Percentiles rank a stretch among this genome's conserved stretches.
These are phyloP conservation scores for Lactarius akahatsu DNA, from an alignment of 768 basidiomycete genomes.

Conservation along the genomic window DNA sequence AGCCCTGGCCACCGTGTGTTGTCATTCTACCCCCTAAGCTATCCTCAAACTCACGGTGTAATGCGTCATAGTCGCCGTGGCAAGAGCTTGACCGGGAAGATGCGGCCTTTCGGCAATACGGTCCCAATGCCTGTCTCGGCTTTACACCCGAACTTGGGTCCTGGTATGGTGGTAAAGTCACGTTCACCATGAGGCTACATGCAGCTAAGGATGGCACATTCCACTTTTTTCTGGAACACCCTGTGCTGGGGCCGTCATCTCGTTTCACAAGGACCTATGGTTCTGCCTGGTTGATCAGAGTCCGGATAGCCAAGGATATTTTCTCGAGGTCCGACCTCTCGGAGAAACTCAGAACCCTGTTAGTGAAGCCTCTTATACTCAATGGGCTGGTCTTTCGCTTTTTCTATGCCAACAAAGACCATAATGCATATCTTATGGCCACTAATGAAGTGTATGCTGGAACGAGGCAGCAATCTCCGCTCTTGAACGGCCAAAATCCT, in stretches of 20 bases:
- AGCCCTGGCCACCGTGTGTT: constrained; percentile 13
- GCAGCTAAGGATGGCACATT: constrained; percentile 30
- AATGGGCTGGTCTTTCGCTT: constrained; percentile 55
- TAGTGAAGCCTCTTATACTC: constrained; percentile 52
- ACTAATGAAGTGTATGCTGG: constrained; percentile 47
- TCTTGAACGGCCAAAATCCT: constrained; percentile 9
- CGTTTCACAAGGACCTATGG: constrained; percentile 62
- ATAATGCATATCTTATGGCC: constrained; percentile 52
- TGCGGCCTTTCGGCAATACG: constrained; percentile 34
- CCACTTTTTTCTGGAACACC: constrained; percentile 47
- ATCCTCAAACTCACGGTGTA: constrained; percentile 20
- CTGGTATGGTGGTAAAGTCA: constrained; percentile 64
- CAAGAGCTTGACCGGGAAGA: constrained; percentile 59
- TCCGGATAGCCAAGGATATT: constrained; percentile 43
- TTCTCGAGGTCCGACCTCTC: constrained; percentile 34
- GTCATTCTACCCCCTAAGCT: constrained; percentile 14
- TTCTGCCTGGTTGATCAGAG: constrained; percentile 54
- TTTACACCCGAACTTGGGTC: constrained; percentile 34
- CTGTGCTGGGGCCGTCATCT: constrained; percentile 53
- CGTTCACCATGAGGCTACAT: constrained; percentile 48
- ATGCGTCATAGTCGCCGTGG: constrained; percentile 54
- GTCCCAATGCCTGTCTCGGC: constrained; percentile 45
- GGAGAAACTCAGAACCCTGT: constrained; percentile 41
- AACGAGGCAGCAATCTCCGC: neutral
- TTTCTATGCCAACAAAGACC: constrained; percentile 57